Evolutionary conservation across 2,329 filamentous ascomycete species (phyloP).

Genomic region (Grosmannia clavigera): DNA sequence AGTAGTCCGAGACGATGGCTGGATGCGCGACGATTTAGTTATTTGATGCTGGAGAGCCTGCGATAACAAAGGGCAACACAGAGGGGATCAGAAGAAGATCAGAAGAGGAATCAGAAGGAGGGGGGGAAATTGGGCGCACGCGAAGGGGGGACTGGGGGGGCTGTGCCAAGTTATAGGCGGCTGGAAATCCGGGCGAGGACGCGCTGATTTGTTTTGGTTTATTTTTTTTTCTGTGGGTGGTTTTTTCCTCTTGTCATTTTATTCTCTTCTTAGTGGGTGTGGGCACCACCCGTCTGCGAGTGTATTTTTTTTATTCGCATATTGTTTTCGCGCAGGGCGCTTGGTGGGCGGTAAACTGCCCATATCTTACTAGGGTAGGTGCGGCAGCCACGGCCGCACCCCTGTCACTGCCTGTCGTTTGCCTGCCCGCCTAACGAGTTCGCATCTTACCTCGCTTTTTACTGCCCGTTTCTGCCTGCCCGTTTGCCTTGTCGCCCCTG

Average conservation of each 20-base stretch:
- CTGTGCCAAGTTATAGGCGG: conserved; percentile 14
- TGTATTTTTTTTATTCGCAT: background rate
- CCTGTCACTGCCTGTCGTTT: background rate
- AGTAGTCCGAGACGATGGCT: conserved; percentile 4
- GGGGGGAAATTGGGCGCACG: conserved; percentile 3
- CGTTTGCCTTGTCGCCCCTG: background rate
- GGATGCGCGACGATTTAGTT: background rate
- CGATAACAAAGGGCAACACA: background rate
- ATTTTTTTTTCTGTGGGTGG: background rate
- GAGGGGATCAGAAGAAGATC: conserved; percentile 5
- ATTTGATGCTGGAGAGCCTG: conserved; percentile 5
- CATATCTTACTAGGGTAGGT: background rate
- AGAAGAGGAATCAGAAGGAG: background rate
- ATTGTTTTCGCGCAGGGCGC: background rate
- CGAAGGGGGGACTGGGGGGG: conserved; percentile 11
- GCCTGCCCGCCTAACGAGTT: background rate
- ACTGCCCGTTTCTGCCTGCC: background rate
- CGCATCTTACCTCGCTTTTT: background rate
- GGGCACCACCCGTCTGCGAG: background rate
- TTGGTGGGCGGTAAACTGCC: background rate
- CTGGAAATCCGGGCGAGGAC: conserved; percentile 11
- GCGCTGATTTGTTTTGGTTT: conserved; percentile 13
- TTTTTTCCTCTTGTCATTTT: conserved; percentile 2
- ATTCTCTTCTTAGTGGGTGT: conserved; percentile 1
- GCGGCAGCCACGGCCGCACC: background rate